These are phyloP conservation scores for Flaveria trinervia DNA, from an alignment of 129 eudicot genomes.

Conservation along the genomic window DNA sequence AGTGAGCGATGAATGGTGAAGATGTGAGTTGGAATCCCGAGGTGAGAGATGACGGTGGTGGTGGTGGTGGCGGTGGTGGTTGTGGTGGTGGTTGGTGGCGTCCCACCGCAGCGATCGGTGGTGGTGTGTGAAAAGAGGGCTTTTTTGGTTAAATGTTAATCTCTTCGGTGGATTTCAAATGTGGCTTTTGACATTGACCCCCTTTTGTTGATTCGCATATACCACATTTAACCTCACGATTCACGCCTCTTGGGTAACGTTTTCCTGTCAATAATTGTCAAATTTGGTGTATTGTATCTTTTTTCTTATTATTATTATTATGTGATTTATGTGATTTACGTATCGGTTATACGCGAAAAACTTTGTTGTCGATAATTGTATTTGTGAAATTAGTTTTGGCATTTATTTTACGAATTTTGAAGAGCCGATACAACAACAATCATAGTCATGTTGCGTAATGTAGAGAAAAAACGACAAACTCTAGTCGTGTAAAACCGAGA, in stretches of 20 bases:
- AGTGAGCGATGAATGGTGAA: neutral
- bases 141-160: neutral
- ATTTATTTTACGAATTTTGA: no score
- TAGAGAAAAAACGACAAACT: no score
- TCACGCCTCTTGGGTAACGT: constrained; percentile 7
- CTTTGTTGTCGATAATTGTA: no score
- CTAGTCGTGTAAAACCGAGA: no score
- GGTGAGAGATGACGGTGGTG: constrained; percentile 1
- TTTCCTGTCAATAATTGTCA: constrained; percentile 15
- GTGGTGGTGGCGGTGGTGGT: constrained; percentile 3
- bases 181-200: constrained; percentile 37
- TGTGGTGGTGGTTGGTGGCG: constrained; percentile 32
- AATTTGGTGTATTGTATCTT: neutral
- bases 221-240: constrained; percentile 17
- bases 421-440: no score
- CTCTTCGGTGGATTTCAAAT: constrained; percentile 31
- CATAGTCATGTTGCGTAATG: no score
- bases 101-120: constrained; percentile 42
- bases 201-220: constrained; percentile 38
- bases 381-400: no score
- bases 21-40: constrained; percentile 24
- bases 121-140: constrained; percentile 31
- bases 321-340: no score
- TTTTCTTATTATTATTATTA: neutral
- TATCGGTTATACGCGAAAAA: no score